Base-by-base conservation (phyloP, 495 filamentous ascomycete species). In the Penicillium riverlandense region DNA sequence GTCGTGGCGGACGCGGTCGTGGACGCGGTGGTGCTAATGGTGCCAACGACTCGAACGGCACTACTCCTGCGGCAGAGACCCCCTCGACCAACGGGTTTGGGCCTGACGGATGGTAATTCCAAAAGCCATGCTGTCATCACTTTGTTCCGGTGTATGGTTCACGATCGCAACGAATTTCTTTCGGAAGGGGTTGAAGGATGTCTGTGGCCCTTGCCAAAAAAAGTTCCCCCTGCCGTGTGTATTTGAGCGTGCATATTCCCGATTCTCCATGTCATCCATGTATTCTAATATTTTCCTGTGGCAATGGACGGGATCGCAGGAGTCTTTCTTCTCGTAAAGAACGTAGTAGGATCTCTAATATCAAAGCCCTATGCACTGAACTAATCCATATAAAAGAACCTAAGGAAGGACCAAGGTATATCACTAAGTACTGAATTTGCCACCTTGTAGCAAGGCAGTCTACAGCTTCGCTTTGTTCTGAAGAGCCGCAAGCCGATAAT, bases 101-200 rank as follows among this genome's bases (percentile, higher is more conserved):
- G 40, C 40, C 32, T 39, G 43, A 45, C 42, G 39, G 30, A 29
- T 45, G 42, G 28, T 44, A 34, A 33, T 13, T 29, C 30, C 14
- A 6, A 22, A 31, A 11, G n/a, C 11, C 22, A 22, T 38, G 28
- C 38, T 43, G 40, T 14, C 36, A 41, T 35, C 45, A 50, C 29
- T 55, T 52, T 47, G 54, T 44, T 62, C 52, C 57, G 61, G 60
- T 61, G 59, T 65, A 69, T 58, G 63, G 65, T 62, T 67, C 53
- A 71, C 60, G 68, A 71, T 64, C 60, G 63, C 61, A 61, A 70
- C 62, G 68, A 68, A 67, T 67, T 63, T 65, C 60, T 52, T 64
- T 57, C 50, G 54, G 38, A 48, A 36, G 53, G 53, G 44, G 46
- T 41, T 37, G 4, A 44, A 11, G 32, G 32, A 34, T 34, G n/a